Conservation (phyloP, 129 eudicot species). For the Flaveria robusta region DNA sequence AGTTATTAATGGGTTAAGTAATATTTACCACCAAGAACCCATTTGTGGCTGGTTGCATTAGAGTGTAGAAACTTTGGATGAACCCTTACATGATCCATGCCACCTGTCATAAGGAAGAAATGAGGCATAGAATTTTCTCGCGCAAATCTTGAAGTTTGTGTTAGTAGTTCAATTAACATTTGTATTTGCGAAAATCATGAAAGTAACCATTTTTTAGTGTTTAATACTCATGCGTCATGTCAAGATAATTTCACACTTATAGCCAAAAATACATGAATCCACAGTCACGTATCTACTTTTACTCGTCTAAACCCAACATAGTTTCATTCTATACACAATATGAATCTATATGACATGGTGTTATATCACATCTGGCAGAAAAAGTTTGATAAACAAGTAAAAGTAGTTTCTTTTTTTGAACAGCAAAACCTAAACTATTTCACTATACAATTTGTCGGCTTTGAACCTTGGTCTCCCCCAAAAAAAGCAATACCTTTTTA, state of each 20-base stretch:
- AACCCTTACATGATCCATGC: slow-evolving; percentile 95
- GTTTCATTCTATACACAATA: not conserved
- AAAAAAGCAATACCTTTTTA: too few species aligned
- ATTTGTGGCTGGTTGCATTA: slow-evolving; percentile 97
- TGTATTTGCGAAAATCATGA: not conserved
- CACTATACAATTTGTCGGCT: too few species aligned
- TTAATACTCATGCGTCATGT: not conserved
- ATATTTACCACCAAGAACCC: slow-evolving; percentile 94
- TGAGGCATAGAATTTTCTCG: not conserved
- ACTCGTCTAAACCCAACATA: not conserved
- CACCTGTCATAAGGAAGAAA: slow-evolving; percentile 52
- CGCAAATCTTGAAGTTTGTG: not conserved
- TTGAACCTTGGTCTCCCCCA: too few species aligned
- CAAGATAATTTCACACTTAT: not conserved
- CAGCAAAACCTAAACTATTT: too few species aligned
- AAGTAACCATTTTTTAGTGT: too few species aligned
- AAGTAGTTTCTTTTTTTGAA: not conserved
- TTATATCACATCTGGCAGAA: not conserved
- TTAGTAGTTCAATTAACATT: not conserved
- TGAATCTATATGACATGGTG: not conserved
- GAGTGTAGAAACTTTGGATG: slow-evolving; percentile 94
- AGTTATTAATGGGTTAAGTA: slow-evolving; percentile 19
- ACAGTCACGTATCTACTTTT: not conserved
- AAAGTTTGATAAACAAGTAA: not conserved
- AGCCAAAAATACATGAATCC: not conserved